These are phyloP conservation scores for Raffaelea albimanens DNA, from an alignment of 2,329 filamentous ascomycete species.

Conservation along the genomic window DNA sequence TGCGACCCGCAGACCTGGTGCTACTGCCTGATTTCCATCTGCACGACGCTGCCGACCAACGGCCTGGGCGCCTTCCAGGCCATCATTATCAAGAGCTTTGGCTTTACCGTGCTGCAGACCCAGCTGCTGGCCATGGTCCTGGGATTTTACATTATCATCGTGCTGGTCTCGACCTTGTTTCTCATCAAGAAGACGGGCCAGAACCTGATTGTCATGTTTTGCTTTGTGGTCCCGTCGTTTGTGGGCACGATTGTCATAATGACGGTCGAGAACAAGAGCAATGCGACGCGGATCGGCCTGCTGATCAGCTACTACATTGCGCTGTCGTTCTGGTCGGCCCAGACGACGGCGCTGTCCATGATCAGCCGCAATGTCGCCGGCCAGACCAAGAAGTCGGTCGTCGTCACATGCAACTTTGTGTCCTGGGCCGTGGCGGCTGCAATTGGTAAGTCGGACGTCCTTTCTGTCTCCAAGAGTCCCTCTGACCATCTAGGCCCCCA, in stretches of 20 bases:
- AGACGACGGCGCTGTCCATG: conserved; percentile 57
- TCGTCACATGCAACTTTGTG: conserved; percentile 61
- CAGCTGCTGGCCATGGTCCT: conserved; percentile 69
- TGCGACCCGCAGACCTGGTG: conserved; percentile 58
- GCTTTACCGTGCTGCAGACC: conserved; percentile 57
- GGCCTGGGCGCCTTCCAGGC: conserved; percentile 66
- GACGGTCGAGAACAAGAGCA: conserved; percentile 46
- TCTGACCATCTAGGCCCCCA: conserved; percentile 39
- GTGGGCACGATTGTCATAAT: conserved; percentile 64
- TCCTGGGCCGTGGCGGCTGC: conserved; percentile 58
- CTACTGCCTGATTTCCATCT: conserved; percentile 56
- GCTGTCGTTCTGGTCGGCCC: conserved; percentile 68
- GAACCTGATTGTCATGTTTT: conserved; percentile 57
- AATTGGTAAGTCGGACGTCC: conserved; percentile 36
- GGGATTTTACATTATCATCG: conserved; percentile 63
- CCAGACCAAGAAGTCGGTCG: conserved; percentile 63
- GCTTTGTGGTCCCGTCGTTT: conserved; percentile 60
- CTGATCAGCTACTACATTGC: conserved; percentile 66
- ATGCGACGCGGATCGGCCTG: conserved; percentile 44
- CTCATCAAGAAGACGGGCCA: conserved; percentile 58
- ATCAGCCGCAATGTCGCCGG: conserved; percentile 62
- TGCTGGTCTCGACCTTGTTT: conserved; percentile 57
- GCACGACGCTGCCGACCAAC: conserved; percentile 63
- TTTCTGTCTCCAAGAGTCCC: too few species aligned
- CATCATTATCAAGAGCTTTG: conserved; percentile 62